Evolutionary conservation across 2,329 filamentous ascomycete genomes (phyloP), one percentile per base, ranked within the genome.

Genomic region (Aspergillus sp.): DNA sequence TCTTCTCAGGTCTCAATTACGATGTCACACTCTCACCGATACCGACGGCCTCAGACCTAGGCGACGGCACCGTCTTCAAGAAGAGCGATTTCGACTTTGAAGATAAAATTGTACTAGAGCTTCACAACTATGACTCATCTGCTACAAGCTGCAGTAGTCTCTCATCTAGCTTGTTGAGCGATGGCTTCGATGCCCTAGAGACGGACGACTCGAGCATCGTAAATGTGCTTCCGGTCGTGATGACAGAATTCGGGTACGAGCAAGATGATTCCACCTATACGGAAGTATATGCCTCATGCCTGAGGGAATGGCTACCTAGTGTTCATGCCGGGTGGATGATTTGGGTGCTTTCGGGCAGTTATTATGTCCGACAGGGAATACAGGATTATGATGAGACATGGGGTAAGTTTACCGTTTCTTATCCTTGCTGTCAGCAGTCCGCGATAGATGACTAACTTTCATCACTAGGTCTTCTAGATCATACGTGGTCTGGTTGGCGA

Each of bases 301-400:
- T 87, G 62, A 77, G 79, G 5, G 72, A 73, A 13, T 86, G 80
- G 67, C 70, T 88, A 53, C 79, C 80, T 0, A 70, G 74, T 41
- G 74, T 80, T 66, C 78, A 83, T 72, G 79, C 80, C 0, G 81
- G 85, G 12, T 85, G 85, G 85, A 80, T 84, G 71, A 78, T 84
- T 73, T 87, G 85, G 82, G 86, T 85, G 36, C 57, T 89, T 13
- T 78, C 79, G 0, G 85, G 84, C 1, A 85, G 83, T 67, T 88
- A 88, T 67, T 87, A 87, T 65, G 79, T 83, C 58, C 75, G 85
- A 1, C 69, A 73, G 5, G 85, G 84, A 0, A 76, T 58, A 0
- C 83, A 85, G 68, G 84, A 87, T 66, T 81, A 72, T 53, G 85
- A 87, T 28, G 85, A 88, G 73, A 72, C 75, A 0, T 88, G 85